Percentiles rank a stretch among this genome's conserved stretches.
Conservation (phyloP, 2,329 filamentous ascomycete species). For the Arthrobotrys iridis region DNA sequence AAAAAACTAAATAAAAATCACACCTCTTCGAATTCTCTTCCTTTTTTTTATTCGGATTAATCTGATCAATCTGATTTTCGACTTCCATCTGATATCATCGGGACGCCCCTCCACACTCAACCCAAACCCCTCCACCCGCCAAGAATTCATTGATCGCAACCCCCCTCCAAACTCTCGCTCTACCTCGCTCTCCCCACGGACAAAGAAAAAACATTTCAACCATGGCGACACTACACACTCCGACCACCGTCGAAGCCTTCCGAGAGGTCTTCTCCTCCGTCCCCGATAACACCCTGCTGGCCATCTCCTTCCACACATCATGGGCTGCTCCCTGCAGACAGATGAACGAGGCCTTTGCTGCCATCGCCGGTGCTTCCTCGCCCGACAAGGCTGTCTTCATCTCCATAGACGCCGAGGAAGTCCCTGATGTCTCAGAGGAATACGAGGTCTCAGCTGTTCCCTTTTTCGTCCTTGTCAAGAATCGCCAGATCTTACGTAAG, state of each 20-base stretch:
- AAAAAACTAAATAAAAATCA: background rate
- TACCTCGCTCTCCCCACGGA: background rate
- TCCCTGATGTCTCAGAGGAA: constrained; percentile 87
- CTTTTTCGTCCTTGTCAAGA: constrained; percentile 83
- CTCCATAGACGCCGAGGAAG: constrained; percentile 90
- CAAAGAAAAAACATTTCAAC: background rate
- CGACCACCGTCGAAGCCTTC: constrained; percentile 79
- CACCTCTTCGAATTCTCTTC: background rate
- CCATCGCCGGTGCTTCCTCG: constrained; percentile 32
- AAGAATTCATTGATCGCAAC: constrained; percentile 19
- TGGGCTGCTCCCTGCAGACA: constrained; percentile 97
- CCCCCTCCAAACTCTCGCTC: background rate
- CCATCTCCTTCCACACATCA: constrained; percentile 94
- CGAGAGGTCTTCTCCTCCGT: constrained; percentile 73
- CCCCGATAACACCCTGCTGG: constrained; percentile 75
- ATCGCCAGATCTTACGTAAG: constrained; percentile 79
- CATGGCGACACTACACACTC: constrained; percentile 82
- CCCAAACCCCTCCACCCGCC: constrained; percentile 30
- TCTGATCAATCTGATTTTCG: constrained; percentile 35
- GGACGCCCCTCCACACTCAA: constrained; percentile 12
- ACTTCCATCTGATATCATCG: constrained; percentile 13
- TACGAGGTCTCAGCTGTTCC: constrained; percentile 97
- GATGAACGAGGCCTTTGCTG: constrained; percentile 69
- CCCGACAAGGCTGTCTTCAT: constrained; percentile 77
- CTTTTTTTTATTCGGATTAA: background rate